A percentile compares a stretch with the other conserved stretches of the same genome.
These are phyloP conservation scores for Tolypocladium amazonense DNA, from an alignment of 2,329 filamentous ascomycete species.

Conservation along the genomic window DNA sequence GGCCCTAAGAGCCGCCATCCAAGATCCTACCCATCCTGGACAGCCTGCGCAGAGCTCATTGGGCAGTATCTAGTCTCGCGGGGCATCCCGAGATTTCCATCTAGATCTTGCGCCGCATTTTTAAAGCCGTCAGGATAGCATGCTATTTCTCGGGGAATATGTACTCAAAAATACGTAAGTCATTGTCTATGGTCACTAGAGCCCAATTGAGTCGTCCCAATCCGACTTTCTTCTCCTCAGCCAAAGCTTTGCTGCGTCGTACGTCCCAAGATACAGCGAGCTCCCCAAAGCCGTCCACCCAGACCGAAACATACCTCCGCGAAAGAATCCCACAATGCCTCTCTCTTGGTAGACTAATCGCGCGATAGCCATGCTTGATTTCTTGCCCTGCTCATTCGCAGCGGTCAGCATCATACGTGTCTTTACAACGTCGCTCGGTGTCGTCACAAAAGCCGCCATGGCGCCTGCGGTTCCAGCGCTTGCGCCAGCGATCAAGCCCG, in stretches of 20 bases:
- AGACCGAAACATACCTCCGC: conserved; percentile 61
- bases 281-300: conserved; percentile 76
- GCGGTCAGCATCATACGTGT: conserved; percentile 77
- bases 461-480: conserved; percentile 67
- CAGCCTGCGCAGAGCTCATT: background rate
- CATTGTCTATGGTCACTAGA: background rate
- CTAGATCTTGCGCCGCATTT: background rate
- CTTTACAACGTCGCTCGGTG: conserved; percentile 82
- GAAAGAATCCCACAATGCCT: conserved; percentile 65
- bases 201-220: conserved; percentile 23
- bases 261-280: conserved; percentile 76
- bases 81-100: background rate
- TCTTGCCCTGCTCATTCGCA: conserved; percentile 20
- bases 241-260: conserved; percentile 68
- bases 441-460: conserved; percentile 70
- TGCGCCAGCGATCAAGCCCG: conserved; percentile 57
- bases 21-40: background rate
- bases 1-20: background rate
- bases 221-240: conserved; percentile 33
- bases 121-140: background rate
- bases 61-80: background rate
- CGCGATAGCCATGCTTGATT: conserved; percentile 42
- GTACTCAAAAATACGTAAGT: background rate
- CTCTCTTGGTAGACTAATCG: conserved; percentile 53
- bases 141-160: background rate